phyloP scores from a whole-genome alignment of 176 grass and related monocot species.

The Secale cereale region DNA sequence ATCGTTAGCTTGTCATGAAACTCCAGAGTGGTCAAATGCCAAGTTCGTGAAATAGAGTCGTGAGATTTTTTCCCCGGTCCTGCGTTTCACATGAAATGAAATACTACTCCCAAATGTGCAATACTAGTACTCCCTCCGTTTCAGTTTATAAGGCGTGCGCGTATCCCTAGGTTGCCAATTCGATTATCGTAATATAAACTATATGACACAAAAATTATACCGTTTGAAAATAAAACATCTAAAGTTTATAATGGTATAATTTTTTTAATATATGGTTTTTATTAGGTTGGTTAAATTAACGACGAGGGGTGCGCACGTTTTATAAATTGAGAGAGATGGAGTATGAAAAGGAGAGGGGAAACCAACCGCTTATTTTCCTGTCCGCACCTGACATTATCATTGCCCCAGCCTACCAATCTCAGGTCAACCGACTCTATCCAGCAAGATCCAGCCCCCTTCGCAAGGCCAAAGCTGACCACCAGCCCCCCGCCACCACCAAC shows the following conservation, averaged over 20 bases:
- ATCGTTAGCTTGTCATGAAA: background rate
- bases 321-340: too few species aligned
- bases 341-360: background rate
- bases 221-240: too few species aligned
- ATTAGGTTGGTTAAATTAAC: too few species aligned
- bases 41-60: background rate
- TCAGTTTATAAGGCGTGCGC: too few species aligned
- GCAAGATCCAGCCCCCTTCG: slow-evolving; percentile 28
- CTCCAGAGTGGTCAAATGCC: background rate
- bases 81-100: background rate
- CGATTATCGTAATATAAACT: too few species aligned
- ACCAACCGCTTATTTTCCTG: background rate
- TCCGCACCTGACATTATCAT: slow-evolving; percentile 19
- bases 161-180: too few species aligned
- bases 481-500: slow-evolving; percentile 5
- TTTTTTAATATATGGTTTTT: too few species aligned
- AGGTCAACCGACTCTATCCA: slow-evolving; percentile 39
- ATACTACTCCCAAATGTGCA: background rate
- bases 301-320: too few species aligned
- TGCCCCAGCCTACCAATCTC: slow-evolving; percentile 7
- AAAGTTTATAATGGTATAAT: too few species aligned
- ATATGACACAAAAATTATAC: too few species aligned
- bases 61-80: background rate
- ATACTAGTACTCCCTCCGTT: too few species aligned
- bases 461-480: background rate